Evolutionary conservation across 2,329 filamentous ascomycete species (phyloP).

Genomic region (Cercospora sp.): DNA sequence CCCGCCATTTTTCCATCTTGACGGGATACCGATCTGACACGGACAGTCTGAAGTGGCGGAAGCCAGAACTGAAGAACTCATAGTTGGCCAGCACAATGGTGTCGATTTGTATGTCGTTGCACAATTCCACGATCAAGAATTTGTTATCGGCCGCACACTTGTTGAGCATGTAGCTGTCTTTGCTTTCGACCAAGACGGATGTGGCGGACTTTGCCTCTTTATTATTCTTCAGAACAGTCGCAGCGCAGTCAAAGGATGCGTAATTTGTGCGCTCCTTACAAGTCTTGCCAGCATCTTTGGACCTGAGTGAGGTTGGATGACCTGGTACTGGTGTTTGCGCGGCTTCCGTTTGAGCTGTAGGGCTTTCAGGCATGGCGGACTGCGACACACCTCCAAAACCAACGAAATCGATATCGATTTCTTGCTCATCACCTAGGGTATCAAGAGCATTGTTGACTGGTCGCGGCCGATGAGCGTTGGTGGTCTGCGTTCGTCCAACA

Average conservation of each 20-base stretch:
- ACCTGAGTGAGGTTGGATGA: conserved; percentile 53
- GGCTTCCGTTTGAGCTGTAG: conserved; percentile 8
- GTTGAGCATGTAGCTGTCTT: conserved; percentile 97
- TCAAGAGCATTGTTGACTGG: conserved; percentile 69
- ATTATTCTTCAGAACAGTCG: conserved; percentile 88
- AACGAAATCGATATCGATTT: conserved; percentile 74
- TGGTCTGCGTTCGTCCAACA: conserved; percentile 58
- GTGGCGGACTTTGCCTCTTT: conserved; percentile 82
- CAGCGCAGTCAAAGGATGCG: conserved; percentile 94
- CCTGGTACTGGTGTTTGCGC: conserved; percentile 6
- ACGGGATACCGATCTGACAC: conserved; percentile 94
- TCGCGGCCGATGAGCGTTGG: conserved; percentile 49
- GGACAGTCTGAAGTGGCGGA: conserved; percentile 84
- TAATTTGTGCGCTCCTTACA: conserved; percentile 98
- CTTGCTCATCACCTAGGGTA: conserved; percentile 79
- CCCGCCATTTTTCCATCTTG: conserved; percentile 87
- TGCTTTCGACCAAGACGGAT: conserved; percentile 89
- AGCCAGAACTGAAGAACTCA: conserved; percentile 98
- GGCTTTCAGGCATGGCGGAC: conserved; percentile 11
- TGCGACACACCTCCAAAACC: conserved; percentile 55
- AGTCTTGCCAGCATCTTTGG: conserved; percentile 92
- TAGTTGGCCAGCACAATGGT: conserved; percentile 98
- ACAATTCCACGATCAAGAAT: conserved; percentile 91
- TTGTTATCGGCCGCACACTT: conserved; percentile 86
- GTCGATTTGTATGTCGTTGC: conserved; percentile 82